Evolutionary conservation across 2,329 filamentous ascomycete species (phyloP).

Genomic region (Myotisia sp.): DNA sequence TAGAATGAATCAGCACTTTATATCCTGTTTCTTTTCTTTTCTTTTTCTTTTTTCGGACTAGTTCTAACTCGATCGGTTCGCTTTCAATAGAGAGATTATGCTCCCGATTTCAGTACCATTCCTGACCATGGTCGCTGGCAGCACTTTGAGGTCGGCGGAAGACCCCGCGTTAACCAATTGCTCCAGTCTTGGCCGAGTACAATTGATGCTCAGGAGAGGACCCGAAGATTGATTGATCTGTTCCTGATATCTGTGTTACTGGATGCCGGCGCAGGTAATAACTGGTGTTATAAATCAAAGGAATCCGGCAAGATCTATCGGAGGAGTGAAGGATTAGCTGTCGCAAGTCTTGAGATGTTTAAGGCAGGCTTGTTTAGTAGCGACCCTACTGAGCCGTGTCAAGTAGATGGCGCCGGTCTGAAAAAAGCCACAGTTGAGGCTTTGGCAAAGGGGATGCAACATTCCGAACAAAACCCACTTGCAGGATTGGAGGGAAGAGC

Average conservation of each 20-base stretch:
- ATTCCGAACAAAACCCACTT: slow-evolving; percentile 63
- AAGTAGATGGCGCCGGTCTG: slow-evolving; percentile 76
- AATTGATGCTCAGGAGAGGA: slow-evolving; percentile 34
- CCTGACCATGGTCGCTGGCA: slow-evolving; percentile 63
- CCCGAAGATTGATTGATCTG: slow-evolving; percentile 44
- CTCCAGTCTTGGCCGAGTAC: slow-evolving; percentile 34
- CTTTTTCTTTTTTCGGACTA: background rate
- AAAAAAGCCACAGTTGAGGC: slow-evolving; percentile 57
- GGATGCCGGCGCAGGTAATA: slow-evolving; percentile 67
- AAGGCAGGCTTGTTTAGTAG: slow-evolving; percentile 81
- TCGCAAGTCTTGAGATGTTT: slow-evolving; percentile 77
- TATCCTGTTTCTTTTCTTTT: background rate
- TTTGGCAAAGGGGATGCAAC: slow-evolving; percentile 72
- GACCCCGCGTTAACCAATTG: slow-evolving; percentile 36
- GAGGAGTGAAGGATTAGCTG: slow-evolving; percentile 76
- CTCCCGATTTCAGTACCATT: slow-evolving; percentile 54
- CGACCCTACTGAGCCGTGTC: slow-evolving; percentile 62
- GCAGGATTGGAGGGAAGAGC: slow-evolving; percentile 75
- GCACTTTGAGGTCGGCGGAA: slow-evolving; percentile 46
- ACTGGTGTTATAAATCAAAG: slow-evolving; percentile 84
- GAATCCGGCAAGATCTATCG: slow-evolving; percentile 72
- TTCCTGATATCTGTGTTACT: slow-evolving; percentile 48
- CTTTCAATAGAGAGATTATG: slow-evolving; percentile 45
- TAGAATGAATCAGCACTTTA: no score
- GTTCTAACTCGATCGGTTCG: slow-evolving; percentile 7